Conservation (phyloP, 2,329 filamentous ascomycete species). For the Ilyonectria mors-panacis region DNA sequence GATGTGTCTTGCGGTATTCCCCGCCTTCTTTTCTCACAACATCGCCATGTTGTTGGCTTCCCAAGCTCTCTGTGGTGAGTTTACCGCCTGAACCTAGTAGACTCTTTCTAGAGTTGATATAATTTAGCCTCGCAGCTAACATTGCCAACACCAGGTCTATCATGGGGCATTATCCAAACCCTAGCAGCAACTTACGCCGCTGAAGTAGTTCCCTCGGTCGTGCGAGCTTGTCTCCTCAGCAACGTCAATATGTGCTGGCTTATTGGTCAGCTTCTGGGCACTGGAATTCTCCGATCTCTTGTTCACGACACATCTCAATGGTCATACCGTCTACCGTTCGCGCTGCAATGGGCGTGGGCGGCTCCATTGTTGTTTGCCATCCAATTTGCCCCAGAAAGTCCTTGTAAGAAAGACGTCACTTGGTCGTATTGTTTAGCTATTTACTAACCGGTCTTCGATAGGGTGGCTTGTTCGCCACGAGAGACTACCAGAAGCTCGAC, state of each 20-base stretch:
- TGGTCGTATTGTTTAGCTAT: neutral
- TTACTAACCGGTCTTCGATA: neutral
- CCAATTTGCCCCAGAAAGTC: neutral
- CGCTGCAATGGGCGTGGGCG: slow-evolving; percentile 59
- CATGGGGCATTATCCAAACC: slow-evolving; percentile 55
- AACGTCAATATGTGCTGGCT: slow-evolving; percentile 61
- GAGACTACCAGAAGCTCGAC: neutral
- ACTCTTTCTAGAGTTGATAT: neutral
- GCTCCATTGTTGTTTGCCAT: slow-evolving; percentile 54
- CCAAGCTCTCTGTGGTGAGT: slow-evolving; percentile 56
- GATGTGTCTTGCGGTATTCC: slow-evolving; percentile 56
- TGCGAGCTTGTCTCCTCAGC: slow-evolving; percentile 53
- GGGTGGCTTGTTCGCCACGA: neutral
- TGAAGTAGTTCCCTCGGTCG: slow-evolving; percentile 53
- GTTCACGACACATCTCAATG: slow-evolving; percentile 39
- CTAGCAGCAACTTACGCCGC: slow-evolving; percentile 58
- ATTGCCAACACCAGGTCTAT: slow-evolving; percentile 39
- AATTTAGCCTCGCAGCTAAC: neutral
- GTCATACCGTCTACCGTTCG: slow-evolving; percentile 54
- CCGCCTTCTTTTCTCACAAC: slow-evolving; percentile 58
- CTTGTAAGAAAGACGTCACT: neutral
- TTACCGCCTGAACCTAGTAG: slow-evolving; percentile 13
- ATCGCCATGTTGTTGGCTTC: slow-evolving; percentile 52
- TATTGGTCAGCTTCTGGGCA: slow-evolving; percentile 57
- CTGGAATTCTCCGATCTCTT: slow-evolving; percentile 54